A percentile compares a stretch with the other conserved stretches of the same genome.
Conservation (phyloP, 495 filamentous ascomycete genomes). For the Lasiosphaeria hispida region DNA sequence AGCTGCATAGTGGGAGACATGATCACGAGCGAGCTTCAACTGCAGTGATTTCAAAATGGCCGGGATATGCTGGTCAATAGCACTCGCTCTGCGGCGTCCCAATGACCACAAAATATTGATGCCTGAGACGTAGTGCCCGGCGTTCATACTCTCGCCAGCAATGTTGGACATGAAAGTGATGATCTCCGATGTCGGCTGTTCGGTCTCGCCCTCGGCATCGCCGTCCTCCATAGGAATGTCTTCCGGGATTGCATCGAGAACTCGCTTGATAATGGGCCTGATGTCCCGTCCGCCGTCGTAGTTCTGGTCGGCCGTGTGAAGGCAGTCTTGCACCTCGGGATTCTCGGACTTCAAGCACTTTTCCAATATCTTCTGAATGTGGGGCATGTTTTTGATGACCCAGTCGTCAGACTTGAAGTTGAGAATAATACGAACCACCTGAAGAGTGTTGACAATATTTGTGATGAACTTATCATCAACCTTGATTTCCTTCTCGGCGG, state of each 20-base stretch:
- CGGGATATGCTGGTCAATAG: slow-evolving; percentile 84
- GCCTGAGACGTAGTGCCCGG: slow-evolving; percentile 75
- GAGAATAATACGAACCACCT: slow-evolving; percentile 83
- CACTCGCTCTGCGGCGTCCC: slow-evolving; percentile 73
- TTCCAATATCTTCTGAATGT: slow-evolving; percentile 84
- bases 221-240: slow-evolving; percentile 84
- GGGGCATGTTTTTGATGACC: slow-evolving; percentile 70
- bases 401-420: slow-evolving; percentile 85
- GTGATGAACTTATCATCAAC: slow-evolving; percentile 78
- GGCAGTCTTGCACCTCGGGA: slow-evolving; percentile 85
- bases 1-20: slow-evolving; percentile 71
- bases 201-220: slow-evolving; percentile 76
- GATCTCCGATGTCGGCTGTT: slow-evolving; percentile 70
- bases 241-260: slow-evolving; percentile 88
- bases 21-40: slow-evolving; percentile 88
- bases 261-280: slow-evolving; percentile 70
- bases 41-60: slow-evolving; percentile 91
- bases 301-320: slow-evolving; percentile 69
- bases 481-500: slow-evolving; percentile 75
- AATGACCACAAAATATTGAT: slow-evolving; percentile 91
- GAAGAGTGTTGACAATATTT: slow-evolving; percentile 84
- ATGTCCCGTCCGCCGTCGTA: slow-evolving; percentile 59
- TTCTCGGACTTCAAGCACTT: slow-evolving; percentile 85
- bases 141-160: slow-evolving; percentile 77
- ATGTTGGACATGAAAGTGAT: slow-evolving; percentile 75